Conservation (phyloP, 805 yeast genomes). For the Kluyveromyces starmeri region DNA sequence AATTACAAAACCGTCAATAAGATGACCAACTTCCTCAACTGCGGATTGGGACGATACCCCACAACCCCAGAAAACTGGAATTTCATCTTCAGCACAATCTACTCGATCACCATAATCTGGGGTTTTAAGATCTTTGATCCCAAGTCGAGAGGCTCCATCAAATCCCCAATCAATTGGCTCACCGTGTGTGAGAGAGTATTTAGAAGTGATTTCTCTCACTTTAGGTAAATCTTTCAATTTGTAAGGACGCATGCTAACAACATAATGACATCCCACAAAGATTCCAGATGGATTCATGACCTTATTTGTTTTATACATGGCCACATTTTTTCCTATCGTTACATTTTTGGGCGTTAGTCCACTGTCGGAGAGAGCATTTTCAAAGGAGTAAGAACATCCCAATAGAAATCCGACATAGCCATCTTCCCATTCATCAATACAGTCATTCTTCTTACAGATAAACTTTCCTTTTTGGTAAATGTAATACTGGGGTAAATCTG, state of each 20-base stretch:
- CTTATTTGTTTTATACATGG: conserved; percentile 24
- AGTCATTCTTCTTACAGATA: conserved; percentile 17
- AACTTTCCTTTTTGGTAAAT: conserved; percentile 29
- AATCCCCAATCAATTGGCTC: conserved; percentile 37
- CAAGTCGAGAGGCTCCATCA: conserved; percentile 30
- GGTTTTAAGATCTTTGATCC: conserved; percentile 25
- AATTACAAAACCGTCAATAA: conserved; percentile 27
- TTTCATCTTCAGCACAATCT: conserved; percentile 27
- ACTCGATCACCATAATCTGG: conserved; percentile 34
- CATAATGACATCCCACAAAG: conserved; percentile 27
- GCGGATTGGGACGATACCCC: conserved; percentile 37
- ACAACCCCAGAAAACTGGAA: conserved; percentile 39
- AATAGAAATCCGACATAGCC: conserved; percentile 34
- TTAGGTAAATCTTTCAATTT: conserved; percentile 21
- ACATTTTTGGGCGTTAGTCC: conserved; percentile 28
- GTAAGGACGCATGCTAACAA: conserved; percentile 37
- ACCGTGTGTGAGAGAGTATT: conserved; percentile 31
- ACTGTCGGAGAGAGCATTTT: conserved; percentile 25
- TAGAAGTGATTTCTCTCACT: conserved; percentile 28
- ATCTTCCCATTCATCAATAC: conserved; percentile 27
- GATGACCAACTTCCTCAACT: conserved; percentile 21
- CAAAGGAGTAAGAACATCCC: conserved; percentile 37
- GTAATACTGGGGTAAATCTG: conserved; percentile 31
- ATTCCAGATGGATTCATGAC: conserved; percentile 27
- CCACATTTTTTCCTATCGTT: conserved; percentile 14